Conservation (phyloP, 2,329 filamentous ascomycete species). For the Pseudogymnoascus sp. region DNA sequence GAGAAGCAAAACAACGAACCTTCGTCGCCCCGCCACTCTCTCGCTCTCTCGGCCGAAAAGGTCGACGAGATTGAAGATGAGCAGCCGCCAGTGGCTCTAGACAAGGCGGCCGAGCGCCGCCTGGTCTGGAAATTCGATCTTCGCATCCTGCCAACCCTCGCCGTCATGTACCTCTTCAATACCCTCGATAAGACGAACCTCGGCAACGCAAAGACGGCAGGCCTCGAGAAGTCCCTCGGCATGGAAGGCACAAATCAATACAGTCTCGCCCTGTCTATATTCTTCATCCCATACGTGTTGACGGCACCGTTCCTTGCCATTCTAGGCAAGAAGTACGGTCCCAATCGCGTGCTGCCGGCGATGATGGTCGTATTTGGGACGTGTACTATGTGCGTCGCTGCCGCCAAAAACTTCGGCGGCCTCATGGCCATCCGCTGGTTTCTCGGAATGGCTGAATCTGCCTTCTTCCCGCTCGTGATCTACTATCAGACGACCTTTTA, state of each 20-base stretch:
- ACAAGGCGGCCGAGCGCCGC: conserved; percentile 38
- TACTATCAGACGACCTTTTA: conserved; percentile 57
- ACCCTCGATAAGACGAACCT: conserved; percentile 43
- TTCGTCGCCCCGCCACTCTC: background rate
- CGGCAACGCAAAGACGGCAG: conserved; percentile 50
- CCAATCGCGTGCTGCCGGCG: conserved; percentile 53
- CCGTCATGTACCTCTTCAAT: conserved; percentile 44
- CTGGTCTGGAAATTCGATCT: conserved; percentile 48
- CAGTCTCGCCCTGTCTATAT: conserved; percentile 61
- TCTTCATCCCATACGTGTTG: conserved; percentile 58
- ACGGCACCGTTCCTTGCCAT: conserved; percentile 35
- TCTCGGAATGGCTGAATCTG: conserved; percentile 58
- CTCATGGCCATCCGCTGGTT: conserved; percentile 63
- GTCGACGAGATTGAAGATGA: conserved; percentile 3
- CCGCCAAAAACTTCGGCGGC: conserved; percentile 52
- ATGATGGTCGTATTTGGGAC: conserved; percentile 63
- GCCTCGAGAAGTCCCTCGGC: conserved; percentile 40
- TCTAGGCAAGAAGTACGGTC: conserved; percentile 60
- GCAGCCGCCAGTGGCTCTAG: conserved; percentile 25
- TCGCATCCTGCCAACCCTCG: conserved; percentile 44
- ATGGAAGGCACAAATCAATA: conserved; percentile 54
- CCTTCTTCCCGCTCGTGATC: conserved; percentile 60
- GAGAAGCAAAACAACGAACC: background rate
- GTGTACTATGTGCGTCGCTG: conserved; percentile 51
- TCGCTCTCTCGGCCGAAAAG: background rate